Evolutionary conservation across 192 early-diverging fungal genomes (phyloP).

Genomic region (Gorgonomyces haynaldii): DNA sequence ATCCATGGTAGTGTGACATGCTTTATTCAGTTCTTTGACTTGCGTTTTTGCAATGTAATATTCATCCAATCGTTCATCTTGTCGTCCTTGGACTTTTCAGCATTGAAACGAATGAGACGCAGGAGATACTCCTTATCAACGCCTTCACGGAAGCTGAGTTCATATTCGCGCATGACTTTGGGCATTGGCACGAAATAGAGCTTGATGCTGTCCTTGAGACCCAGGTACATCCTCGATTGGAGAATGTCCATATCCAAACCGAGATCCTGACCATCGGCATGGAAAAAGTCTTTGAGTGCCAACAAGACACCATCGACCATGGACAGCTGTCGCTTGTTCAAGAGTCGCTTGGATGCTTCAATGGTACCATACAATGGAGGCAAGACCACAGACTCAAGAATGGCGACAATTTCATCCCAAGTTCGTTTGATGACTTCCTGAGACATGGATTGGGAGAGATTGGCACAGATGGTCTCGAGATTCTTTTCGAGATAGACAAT

Average conservation of each 20-base stretch:
- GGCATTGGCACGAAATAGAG: conserved; percentile 22
- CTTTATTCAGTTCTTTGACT: too few relatives aligned
- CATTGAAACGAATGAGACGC: conserved; percentile 25
- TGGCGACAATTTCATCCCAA: conserved; percentile 36
- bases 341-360: conserved; percentile 26
- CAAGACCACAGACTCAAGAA: conserved; percentile 25
- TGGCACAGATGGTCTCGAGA: conserved; percentile 31
- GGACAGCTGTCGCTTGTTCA: conserved; percentile 35
- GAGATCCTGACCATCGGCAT: conserved; percentile 34
- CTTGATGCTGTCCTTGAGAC: conserved; percentile 16
- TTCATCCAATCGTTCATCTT: conserved; percentile 11
- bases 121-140: conserved; percentile 30
- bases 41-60: too few relatives aligned
- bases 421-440: conserved; percentile 46
- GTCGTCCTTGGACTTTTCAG: conserved; percentile 25
- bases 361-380: conserved; percentile 43
- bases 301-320: conserved; percentile 21
- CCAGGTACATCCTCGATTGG: conserved; percentile 29
- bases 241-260: conserved; percentile 28
- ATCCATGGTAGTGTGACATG: too few relatives aligned
- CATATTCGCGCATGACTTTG: conserved; percentile 36
- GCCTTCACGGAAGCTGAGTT: conserved; percentile 18
- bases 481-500: conserved; percentile 47
- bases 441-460: conserved; percentile 33
- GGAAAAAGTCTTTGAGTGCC: conserved; percentile 37